Conservation (phyloP, 2,329 filamentous ascomycete genomes). For the Pseudocercospora macadamiae region DNA sequence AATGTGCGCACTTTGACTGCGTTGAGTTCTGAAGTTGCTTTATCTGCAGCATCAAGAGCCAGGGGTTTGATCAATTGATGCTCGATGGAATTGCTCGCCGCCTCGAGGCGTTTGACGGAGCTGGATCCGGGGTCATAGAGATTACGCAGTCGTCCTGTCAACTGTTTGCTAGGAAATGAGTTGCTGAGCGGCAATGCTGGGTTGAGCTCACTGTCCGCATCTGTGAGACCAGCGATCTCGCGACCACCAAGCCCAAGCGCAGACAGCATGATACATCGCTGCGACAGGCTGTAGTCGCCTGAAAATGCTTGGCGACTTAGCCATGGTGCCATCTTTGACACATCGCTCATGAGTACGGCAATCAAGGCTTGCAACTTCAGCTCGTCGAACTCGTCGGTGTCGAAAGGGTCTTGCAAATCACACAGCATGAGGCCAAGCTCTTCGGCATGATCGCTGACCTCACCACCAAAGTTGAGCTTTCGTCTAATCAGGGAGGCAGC, state of each 20-base stretch:
- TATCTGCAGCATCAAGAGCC: slow-evolving; percentile 78
- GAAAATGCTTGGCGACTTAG: slow-evolving; percentile 85
- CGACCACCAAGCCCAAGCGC: slow-evolving; percentile 79
- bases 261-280: slow-evolving; percentile 79
- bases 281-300: slow-evolving; percentile 85
- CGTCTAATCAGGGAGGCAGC: slow-evolving; percentile 81
- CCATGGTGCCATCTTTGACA: slow-evolving; percentile 78
- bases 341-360: slow-evolving; percentile 75
- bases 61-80: slow-evolving; percentile 77
- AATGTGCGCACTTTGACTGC: slow-evolving; percentile 89
- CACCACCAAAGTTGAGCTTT: slow-evolving; percentile 84
- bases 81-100: slow-evolving; percentile 68
- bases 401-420: slow-evolving; percentile 82
- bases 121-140: slow-evolving; percentile 57
- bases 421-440: slow-evolving; percentile 77
- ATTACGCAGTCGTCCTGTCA: slow-evolving; percentile 73
- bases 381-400: slow-evolving; percentile 76
- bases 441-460: slow-evolving; percentile 80
- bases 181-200: slow-evolving; percentile 33
- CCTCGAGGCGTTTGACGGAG: slow-evolving; percentile 64
- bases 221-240: slow-evolving; percentile 78
- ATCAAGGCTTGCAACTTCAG: slow-evolving; percentile 79
- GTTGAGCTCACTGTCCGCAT: slow-evolving; percentile 50
- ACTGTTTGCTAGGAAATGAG: slow-evolving; percentile 76
- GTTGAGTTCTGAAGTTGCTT: slow-evolving; percentile 72